These are phyloP conservation scores for Cladophialophora psammophila DNA, from an alignment of 2,329 filamentous ascomycete genomes.

Conservation along the genomic window DNA sequence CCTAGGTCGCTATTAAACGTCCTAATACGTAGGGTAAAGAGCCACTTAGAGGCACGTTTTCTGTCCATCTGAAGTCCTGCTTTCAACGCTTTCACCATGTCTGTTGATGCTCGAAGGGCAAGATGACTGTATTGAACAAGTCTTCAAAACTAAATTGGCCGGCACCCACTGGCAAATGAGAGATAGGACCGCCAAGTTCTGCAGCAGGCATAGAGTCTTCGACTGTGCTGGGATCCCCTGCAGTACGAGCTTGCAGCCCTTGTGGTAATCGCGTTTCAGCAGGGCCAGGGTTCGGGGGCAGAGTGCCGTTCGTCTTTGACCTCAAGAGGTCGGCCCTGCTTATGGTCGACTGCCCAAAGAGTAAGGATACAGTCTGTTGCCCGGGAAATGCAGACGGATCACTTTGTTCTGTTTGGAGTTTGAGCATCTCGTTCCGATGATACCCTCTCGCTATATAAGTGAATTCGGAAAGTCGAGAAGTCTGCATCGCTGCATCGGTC, in stretches of 20 bases:
- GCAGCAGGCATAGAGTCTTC: not conserved
- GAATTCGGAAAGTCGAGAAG: not conserved
- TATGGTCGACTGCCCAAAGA: not conserved
- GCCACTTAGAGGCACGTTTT: not conserved
- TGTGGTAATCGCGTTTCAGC: not conserved
- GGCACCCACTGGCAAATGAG: not conserved
- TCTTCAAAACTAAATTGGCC: constrained; percentile 1
- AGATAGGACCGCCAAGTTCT: not conserved
- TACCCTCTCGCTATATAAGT: not conserved
- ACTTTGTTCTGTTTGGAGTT: not conserved
- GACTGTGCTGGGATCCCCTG: not conserved
- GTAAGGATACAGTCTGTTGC: not conserved
- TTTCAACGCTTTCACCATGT: not conserved
- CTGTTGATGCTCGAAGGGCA: not conserved
- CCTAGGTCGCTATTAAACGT: not conserved
- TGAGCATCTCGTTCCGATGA: not conserved
- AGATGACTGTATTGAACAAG: not conserved
- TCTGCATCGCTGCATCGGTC: not conserved
- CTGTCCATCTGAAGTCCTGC: not conserved
- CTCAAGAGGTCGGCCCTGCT: not conserved
- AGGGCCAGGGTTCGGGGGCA: not conserved
- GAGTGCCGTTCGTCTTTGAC: not conserved
- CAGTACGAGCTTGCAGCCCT: not conserved
- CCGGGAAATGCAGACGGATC: not conserved
- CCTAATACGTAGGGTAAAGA: not conserved